Conservation (phyloP, 257 asterid species). For the Galeopsis tetrahit region DNA sequence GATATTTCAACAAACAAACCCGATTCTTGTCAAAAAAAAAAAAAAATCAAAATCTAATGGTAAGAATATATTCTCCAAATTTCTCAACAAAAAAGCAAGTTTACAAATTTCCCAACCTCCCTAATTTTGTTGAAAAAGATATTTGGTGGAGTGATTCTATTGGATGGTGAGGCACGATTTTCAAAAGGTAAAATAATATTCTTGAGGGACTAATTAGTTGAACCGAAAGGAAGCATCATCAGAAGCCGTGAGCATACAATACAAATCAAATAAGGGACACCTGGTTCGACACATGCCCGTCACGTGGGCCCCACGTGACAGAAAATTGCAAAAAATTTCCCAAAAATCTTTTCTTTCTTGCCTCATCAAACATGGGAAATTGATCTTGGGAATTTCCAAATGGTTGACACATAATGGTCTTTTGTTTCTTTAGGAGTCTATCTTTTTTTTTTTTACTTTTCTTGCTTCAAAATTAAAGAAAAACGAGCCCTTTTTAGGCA, state of each 20-base stretch:
- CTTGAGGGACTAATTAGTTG: constrained; percentile 33
- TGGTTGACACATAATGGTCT: constrained; percentile 44
- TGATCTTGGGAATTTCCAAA: constrained; percentile 34
- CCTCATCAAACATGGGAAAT: constrained; percentile 15
- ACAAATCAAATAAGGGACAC: constrained; percentile 36
- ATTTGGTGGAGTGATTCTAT: constrained; percentile 41
- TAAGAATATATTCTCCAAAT: not conserved
- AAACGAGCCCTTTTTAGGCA: constrained; percentile 16
- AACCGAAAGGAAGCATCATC: constrained; percentile 47
- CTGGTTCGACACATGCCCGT: constrained; percentile 49
- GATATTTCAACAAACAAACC: constrained; percentile 22
- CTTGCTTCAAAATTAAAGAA: constrained; percentile 14
- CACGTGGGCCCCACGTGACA: constrained; percentile 43
- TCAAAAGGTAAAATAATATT: constrained; percentile 30
- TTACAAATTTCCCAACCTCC: constrained; percentile 10
- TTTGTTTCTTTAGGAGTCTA: constrained; percentile 18
- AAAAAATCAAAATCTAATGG: not conserved
- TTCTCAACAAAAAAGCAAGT: constrained; percentile 32
- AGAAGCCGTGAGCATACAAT: constrained; percentile 25
- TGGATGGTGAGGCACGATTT: constrained; percentile 32
- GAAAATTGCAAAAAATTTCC: constrained; percentile 29
- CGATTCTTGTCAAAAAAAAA: not conserved
- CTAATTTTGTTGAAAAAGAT: constrained; percentile 6
- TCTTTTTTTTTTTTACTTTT: not conserved
- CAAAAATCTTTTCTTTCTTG: constrained; percentile 18